These are phyloP conservation scores for Sporothrix inflata DNA, from an alignment of 2,329 filamentous ascomycete genomes.

Conservation along the genomic window DNA sequence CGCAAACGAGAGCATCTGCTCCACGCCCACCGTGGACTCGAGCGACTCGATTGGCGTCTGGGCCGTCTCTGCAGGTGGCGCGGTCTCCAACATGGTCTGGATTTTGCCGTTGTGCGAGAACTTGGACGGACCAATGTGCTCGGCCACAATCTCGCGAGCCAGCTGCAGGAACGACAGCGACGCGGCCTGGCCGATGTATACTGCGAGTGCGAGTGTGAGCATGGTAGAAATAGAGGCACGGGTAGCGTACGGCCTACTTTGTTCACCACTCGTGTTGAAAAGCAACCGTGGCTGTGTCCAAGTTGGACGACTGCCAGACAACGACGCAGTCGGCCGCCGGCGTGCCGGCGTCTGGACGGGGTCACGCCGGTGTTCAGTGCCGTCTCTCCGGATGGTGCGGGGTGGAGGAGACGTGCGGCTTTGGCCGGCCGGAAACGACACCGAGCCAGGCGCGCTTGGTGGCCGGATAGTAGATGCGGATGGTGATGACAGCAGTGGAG, in stretches of 20 bases:
- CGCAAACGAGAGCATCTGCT: conserved; percentile 24
- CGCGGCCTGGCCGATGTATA: conserved; percentile 32
- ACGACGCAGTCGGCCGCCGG: not conserved
- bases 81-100: conserved; percentile 35
- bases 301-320: not conserved
- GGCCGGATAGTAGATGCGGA: too few species aligned
- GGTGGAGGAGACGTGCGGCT: too few species aligned
- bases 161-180: conserved; percentile 33
- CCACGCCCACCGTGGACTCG: conserved; percentile 6
- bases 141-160: conserved; percentile 27
- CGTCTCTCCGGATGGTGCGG: too few species aligned
- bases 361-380: too few species aligned
- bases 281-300: conserved; percentile 18
- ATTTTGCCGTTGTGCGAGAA: conserved; percentile 29
- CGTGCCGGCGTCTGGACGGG: too few species aligned
- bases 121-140: conserved; percentile 31
- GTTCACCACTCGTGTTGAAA: not conserved
- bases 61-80: not conserved
- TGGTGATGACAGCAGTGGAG: not conserved
- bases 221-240: not conserved
- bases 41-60: not conserved
- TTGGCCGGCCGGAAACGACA: too few species aligned
- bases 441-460: too few species aligned
- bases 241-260: not conserved
- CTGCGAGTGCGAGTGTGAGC: not conserved